These are phyloP conservation scores for Saccharomycopsis olivae DNA, from an alignment of 805 yeast species.

Conservation along the genomic window DNA sequence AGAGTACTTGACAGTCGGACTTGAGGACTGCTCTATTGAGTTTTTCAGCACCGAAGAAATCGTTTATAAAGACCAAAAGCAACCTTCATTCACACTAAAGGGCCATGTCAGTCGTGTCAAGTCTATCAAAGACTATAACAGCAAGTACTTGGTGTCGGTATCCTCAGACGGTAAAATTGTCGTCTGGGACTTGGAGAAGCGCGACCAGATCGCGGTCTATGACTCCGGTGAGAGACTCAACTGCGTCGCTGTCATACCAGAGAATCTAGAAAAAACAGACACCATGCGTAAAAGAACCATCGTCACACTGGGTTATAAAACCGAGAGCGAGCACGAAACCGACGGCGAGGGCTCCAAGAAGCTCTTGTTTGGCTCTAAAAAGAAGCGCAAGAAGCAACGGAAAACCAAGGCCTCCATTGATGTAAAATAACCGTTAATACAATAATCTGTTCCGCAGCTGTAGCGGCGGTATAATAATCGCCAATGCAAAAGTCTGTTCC, in stretches of 20 bases:
- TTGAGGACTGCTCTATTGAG: conserved; percentile 58
- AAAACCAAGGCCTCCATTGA: conserved; percentile 10
- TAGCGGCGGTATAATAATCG: no score
- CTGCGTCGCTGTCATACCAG: conserved; percentile 71
- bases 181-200: conserved; percentile 64
- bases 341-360: conserved; percentile 58
- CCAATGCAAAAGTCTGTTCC: no score
- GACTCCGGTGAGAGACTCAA: conserved; percentile 86
- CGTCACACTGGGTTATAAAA: conserved; percentile 40
- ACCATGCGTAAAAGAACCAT: conserved; percentile 52
- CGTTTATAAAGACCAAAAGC: conserved; percentile 18
- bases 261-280: conserved; percentile 60
- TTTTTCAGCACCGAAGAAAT: conserved; percentile 33
- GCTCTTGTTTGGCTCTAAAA: conserved; percentile 39
- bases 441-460: no score
- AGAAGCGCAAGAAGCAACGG: conserved; percentile 30
- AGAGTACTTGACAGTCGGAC: conserved; percentile 57
- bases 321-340: conserved; percentile 67
- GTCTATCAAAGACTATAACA: conserved; percentile 46
- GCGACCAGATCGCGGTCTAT: conserved; percentile 83
- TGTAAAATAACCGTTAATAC: conserved; percentile 3
- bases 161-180: conserved; percentile 92
- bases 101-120: conserved; percentile 87
- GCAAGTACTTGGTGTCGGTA: conserved; percentile 56
- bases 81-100: conserved; percentile 47